These are phyloP conservation scores for Daedaleopsis sinensis DNA, from an alignment of 768 basidiomycete species.

Conservation along the genomic window DNA sequence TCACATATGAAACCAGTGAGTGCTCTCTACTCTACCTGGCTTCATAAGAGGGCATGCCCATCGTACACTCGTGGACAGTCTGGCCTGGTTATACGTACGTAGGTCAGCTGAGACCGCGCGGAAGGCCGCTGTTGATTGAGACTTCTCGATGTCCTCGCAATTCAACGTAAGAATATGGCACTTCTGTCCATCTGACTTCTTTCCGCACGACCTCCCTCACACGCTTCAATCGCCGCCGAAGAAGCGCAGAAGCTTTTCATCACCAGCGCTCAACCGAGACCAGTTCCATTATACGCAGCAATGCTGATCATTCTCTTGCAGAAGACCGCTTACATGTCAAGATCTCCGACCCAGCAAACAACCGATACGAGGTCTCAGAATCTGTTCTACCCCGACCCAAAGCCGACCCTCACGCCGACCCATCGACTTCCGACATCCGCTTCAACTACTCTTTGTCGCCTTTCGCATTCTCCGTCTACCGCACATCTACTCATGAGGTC, in stretches of 20 bases:
- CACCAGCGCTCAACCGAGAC: neutral
- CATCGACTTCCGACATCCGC: constrained; percentile 45
- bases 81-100: neutral
- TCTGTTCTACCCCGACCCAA: constrained; percentile 60
- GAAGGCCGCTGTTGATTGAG: neutral
- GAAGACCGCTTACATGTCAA: constrained; percentile 67
- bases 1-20: constrained; percentile 63
- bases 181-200: neutral
- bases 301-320: neutral
- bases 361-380: constrained; percentile 67
- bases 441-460: constrained; percentile 64
- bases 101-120: neutral
- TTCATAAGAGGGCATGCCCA: neutral
- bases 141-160: neutral
- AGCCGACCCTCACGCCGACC: constrained; percentile 26
- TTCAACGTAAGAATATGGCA: neutral
- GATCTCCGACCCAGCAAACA: constrained; percentile 51
- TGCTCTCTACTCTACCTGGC: neutral
- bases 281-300: neutral
- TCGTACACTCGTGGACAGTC: neutral
- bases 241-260: neutral
- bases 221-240: neutral
- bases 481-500: constrained; percentile 50
- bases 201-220: neutral
- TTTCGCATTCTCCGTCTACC: constrained; percentile 62